These are phyloP conservation scores for Schizophyllum commune DNA, from an alignment of 1,284 basidiomycete genomes.

Conservation along the genomic window DNA sequence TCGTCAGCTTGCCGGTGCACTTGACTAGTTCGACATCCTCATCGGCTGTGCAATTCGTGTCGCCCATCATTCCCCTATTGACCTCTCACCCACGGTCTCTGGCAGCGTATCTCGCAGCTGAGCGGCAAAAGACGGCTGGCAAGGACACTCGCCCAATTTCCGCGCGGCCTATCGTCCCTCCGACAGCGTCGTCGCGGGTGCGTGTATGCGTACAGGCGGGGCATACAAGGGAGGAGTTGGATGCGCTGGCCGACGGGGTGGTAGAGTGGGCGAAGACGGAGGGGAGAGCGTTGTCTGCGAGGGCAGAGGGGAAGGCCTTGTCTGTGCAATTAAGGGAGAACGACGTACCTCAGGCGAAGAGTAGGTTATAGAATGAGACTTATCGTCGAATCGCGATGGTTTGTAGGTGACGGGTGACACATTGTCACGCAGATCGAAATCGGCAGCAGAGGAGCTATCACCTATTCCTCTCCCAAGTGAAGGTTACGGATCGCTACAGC, in stretches of 20 bases:
- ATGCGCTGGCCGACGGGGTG: constrained; percentile 41
- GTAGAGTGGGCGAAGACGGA: constrained; percentile 41
- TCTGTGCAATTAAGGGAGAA: background rate
- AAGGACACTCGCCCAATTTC: constrained; percentile 76
- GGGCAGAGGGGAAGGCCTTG: background rate
- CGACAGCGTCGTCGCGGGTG: constrained; percentile 76
- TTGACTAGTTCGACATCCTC: constrained; percentile 33
- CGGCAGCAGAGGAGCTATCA: too few species aligned
- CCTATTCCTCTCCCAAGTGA: too few species aligned
- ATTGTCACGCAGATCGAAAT: too few species aligned
- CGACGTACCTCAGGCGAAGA: too few species aligned
- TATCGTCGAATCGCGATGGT: too few species aligned
- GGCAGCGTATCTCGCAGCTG: constrained; percentile 53
- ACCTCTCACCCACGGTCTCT: constrained; percentile 69
- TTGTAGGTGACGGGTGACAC: too few species aligned
- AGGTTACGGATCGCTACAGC: too few species aligned
- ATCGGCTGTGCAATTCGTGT: constrained; percentile 21
- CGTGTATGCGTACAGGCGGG: constrained; percentile 78
- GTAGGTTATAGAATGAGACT: too few species aligned
- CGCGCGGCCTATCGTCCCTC: constrained; percentile 65
- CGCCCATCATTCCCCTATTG: constrained; percentile 83
- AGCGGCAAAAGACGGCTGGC: constrained; percentile 20
- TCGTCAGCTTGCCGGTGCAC: constrained; percentile 31
- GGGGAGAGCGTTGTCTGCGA: background rate
- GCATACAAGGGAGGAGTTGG: constrained; percentile 61